A percentile compares a stretch with the other conserved stretches of the same genome.
phyloP scores from a whole-genome alignment of 768 basidiomycete species.

The Russula abietina region DNA sequence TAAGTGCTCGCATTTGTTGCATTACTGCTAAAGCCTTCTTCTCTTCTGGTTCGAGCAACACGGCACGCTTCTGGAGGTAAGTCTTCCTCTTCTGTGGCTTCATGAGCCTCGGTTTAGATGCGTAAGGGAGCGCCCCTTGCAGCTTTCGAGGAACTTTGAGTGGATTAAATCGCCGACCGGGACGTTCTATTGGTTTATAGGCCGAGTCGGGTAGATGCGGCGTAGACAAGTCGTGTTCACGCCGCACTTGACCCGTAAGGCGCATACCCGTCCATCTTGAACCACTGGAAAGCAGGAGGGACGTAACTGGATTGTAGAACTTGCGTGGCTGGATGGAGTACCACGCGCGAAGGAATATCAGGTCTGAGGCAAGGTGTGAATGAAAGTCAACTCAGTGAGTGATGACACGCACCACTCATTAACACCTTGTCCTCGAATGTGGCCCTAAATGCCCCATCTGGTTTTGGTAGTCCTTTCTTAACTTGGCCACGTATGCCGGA shows the following conservation, averaged over 20 bases:
- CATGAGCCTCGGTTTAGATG: slow-evolving; percentile 85
- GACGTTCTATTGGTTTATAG: slow-evolving; percentile 78
- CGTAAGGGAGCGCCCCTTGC: slow-evolving; percentile 86
- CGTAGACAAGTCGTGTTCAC: slow-evolving; percentile 79
- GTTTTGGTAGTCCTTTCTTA: slow-evolving; percentile 92
- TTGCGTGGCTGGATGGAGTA: slow-evolving; percentile 91
- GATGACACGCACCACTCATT: slow-evolving; percentile 71
- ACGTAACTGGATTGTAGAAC: slow-evolving; percentile 95
- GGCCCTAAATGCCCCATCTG: slow-evolving; percentile 91
- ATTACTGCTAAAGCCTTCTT: slow-evolving; percentile 84
- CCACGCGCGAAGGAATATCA: slow-evolving; percentile 95
- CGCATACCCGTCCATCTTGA: slow-evolving; percentile 91
- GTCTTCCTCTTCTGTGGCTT: slow-evolving; percentile 65
- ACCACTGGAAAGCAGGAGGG: slow-evolving; percentile 79
- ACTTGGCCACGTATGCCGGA: slow-evolving; percentile 95
- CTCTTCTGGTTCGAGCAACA: slow-evolving; percentile 93
- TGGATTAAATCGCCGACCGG: slow-evolving; percentile 82
- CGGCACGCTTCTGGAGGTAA: slow-evolving; percentile 93
- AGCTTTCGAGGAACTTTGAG: slow-evolving; percentile 83
- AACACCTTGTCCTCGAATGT: slow-evolving; percentile 98
- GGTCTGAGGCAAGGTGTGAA: slow-evolving; percentile 45
- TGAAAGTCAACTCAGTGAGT: background rate
- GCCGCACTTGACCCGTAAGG: slow-evolving; percentile 85
- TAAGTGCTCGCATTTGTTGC: slow-evolving; percentile 88
- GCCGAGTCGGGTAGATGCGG: slow-evolving; percentile 78